Evolutionary conservation across 306 rosid species (phyloP).

Genomic region (Geum urbanum): DNA sequence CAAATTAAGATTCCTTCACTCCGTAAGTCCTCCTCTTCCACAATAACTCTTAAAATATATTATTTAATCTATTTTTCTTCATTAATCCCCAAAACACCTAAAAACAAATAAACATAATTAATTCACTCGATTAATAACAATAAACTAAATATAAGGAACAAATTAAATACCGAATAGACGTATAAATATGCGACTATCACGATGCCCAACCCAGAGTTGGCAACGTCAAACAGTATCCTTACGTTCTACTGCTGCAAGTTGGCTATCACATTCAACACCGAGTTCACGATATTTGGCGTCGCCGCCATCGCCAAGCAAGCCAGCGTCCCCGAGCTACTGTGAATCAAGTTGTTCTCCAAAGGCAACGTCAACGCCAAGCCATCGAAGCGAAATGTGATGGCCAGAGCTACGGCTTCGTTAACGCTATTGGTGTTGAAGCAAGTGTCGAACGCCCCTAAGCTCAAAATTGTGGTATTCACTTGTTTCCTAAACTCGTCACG

Average conservation of each 20-base stretch:
- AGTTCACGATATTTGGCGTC: slow-evolving; percentile 72
- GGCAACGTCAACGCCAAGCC: slow-evolving; percentile 67
- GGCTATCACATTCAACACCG: slow-evolving; percentile 83
- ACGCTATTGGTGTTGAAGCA: slow-evolving; percentile 42
- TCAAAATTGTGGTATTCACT: slow-evolving; percentile 53
- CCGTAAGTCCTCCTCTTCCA: no score
- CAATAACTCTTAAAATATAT: no score
- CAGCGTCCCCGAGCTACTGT: slow-evolving; percentile 71
- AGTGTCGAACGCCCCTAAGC: slow-evolving; percentile 82
- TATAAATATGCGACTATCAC: no score
- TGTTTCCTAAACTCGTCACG: slow-evolving; percentile 83
- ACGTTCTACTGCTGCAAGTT: slow-evolving; percentile 89
- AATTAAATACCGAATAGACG: no score
- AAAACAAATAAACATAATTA: no score
- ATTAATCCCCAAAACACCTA: no score
- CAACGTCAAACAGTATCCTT: slow-evolving; percentile 76
- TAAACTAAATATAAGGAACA: no score
- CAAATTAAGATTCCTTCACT: no score
- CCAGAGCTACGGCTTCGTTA: slow-evolving; percentile 49
- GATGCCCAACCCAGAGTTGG: slow-evolving; percentile 67
- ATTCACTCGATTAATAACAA: no score
- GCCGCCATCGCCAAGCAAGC: slow-evolving; percentile 94
- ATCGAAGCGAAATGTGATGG: slow-evolving; percentile 45
- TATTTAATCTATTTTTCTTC: no score
- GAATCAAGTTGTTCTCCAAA: slow-evolving; percentile 72